phyloP scores from a whole-genome alignment of 208 protist species.

The Novymonas esmeraldas region DNA sequence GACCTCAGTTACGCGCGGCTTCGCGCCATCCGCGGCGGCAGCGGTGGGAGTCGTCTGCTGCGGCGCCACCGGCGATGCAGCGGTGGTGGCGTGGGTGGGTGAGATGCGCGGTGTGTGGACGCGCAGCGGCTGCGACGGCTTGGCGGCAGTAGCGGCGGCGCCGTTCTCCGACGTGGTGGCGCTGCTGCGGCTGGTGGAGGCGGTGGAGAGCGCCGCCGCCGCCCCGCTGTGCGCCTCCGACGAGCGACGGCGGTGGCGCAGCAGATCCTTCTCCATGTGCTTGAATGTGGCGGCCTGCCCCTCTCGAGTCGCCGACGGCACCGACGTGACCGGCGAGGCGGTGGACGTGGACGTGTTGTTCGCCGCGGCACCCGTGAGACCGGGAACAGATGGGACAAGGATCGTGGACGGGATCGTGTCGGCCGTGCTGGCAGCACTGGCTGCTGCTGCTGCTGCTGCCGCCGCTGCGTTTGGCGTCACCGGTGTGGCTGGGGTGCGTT shows the following conservation, averaged over 20 bases:
- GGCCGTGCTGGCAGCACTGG: too few species aligned
- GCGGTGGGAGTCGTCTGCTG: not conserved
- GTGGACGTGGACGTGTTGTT: not conserved
- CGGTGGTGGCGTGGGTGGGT: conserved; percentile 7
- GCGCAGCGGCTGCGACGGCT: conserved; percentile 10
- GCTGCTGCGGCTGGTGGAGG: conserved; percentile 13
- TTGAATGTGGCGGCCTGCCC: conserved; percentile 1
- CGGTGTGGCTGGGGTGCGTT: conserved; percentile 14
- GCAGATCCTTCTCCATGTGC: conserved; percentile 7
- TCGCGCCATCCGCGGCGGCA: conserved; percentile 5
- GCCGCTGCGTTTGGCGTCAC: not conserved
- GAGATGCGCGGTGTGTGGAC: conserved; percentile 17
- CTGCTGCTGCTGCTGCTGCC: not conserved
- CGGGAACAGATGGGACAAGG: conserved; percentile 9
- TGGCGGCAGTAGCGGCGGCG: not conserved
- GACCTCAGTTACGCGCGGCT: conserved; percentile 15
- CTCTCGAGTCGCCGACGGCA: not conserved
- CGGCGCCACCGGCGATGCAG: not conserved
- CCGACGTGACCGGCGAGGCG: not conserved
- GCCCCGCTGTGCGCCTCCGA: not conserved
- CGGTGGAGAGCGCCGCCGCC: not conserved
- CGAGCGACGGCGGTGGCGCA: conserved; percentile 2
- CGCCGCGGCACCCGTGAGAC: not conserved
- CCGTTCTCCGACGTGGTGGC: conserved; percentile 11
- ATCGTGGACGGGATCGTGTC: conserved; percentile 13